Conservation (phyloP, 768 basidiomycete species). For the Suillus fuscotomentosus region DNA sequence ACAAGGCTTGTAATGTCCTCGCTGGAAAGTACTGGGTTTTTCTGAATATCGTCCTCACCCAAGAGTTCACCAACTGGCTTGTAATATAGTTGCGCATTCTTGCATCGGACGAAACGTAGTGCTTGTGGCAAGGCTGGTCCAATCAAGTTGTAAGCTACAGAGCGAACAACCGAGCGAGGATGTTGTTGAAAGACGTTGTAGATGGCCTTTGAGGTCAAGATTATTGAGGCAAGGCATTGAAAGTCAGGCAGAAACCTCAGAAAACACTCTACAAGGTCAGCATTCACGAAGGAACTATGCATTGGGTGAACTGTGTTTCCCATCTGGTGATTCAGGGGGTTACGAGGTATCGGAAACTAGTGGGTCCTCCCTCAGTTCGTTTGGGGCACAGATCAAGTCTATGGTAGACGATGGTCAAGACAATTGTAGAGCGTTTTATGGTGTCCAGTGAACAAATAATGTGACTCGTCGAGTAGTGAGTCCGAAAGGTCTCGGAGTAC, state of each 20-base stretch:
- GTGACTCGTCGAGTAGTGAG: background rate
- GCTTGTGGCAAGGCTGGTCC: constrained; percentile 33
- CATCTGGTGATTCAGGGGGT: background rate
- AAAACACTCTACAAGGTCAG: constrained; percentile 32
- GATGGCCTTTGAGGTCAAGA: constrained; percentile 30
- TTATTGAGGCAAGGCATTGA: constrained; percentile 20
- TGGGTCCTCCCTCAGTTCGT: background rate
- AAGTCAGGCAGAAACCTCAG: constrained; percentile 29
- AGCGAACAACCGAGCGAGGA: constrained; percentile 29
- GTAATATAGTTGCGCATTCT: constrained; percentile 1
- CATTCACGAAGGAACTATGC: constrained; percentile 20
- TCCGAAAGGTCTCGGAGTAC: background rate
- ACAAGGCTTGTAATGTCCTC: constrained; percentile 23
- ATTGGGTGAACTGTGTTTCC: background rate
- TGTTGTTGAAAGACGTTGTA: constrained; percentile 28
- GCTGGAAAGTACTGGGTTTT: constrained; percentile 16
- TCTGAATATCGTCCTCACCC: constrained; percentile 6
- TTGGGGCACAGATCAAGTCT: background rate
- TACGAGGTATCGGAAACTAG: background rate
- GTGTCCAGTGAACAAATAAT: background rate
- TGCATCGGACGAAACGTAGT: constrained; percentile 22
- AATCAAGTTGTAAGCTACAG: constrained; percentile 27
- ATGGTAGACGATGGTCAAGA: background rate
- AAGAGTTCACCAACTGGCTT: background rate
- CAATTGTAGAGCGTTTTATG: background rate